A percentile compares a stretch with the other conserved stretches of the same genome.
Evolutionary conservation across 139 green algal species (phyloP).

Genomic region (Nannochloris sp.): DNA sequence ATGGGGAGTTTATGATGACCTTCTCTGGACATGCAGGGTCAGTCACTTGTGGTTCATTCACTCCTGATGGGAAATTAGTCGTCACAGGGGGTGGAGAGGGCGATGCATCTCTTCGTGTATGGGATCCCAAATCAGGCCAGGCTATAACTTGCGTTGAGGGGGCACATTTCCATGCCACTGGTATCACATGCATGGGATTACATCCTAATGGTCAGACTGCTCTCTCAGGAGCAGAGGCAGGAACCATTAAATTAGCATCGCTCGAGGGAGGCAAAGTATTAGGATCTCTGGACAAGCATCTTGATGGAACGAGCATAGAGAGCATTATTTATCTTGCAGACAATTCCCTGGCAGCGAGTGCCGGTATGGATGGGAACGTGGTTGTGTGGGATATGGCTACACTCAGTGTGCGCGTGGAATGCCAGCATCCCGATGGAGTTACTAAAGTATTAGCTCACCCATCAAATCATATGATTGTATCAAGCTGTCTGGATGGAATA

Average conservation of each 20-base stretch:
- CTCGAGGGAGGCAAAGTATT: conserved; percentile 28
- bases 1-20: conserved; percentile 80
- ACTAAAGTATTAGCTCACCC: conserved; percentile 55
- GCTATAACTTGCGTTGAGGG: conserved; percentile 44
- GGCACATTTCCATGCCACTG: conserved; percentile 35
- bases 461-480: conserved; percentile 57
- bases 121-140: conserved; percentile 73
- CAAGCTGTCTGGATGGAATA: conserved; percentile 65
- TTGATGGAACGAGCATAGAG: conserved; percentile 58
- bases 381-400: conserved; percentile 63
- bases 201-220: conserved; percentile 34
- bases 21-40: conserved; percentile 75
- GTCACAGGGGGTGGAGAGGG: conserved; percentile 73
- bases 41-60: conserved; percentile 80
- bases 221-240: conserved; percentile 58
- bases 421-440: conserved; percentile 54
- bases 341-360: conserved; percentile 48
- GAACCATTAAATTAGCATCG: conserved; percentile 50
- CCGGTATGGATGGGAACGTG: conserved; percentile 61
- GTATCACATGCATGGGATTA: conserved; percentile 61
- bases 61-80: conserved; percentile 73
- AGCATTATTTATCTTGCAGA: conserved; percentile 45
- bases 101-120: conserved; percentile 68
- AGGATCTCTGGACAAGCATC: conserved; percentile 42
- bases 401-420: conserved; percentile 29